These are phyloP conservation scores for Ogataea haglerorum DNA, from an alignment of 805 yeast species.

Conservation along the genomic window DNA sequence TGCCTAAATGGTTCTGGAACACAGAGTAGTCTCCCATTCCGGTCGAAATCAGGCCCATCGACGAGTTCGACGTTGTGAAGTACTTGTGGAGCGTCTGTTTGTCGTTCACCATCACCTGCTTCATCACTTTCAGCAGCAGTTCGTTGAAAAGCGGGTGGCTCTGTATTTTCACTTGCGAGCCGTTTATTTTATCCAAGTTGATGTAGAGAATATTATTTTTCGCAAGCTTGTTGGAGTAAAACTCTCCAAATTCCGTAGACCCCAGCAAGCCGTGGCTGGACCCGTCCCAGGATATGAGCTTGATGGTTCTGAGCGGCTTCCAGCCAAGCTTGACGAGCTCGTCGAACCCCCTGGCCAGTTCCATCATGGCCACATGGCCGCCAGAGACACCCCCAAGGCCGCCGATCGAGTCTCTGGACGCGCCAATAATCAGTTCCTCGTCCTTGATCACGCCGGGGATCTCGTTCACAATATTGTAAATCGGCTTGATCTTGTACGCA, in stretches of 20 bases:
- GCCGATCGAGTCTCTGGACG: slow-evolving; percentile 50
- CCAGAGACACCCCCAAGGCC: slow-evolving; percentile 52
- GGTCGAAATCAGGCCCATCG: slow-evolving; percentile 43
- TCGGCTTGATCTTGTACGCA: slow-evolving; percentile 39
- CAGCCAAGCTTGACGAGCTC: slow-evolving; percentile 43
- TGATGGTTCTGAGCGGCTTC: slow-evolving; percentile 40
- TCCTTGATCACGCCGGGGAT: slow-evolving; percentile 54
- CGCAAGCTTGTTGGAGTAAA: slow-evolving; percentile 37
- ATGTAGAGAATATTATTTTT: slow-evolving; percentile 47
- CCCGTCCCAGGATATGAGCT: slow-evolving; percentile 42
- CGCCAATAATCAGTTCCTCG: slow-evolving; percentile 54
- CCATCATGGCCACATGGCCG: slow-evolving; percentile 48
- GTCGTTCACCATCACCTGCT: slow-evolving; percentile 40
- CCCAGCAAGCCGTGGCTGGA: slow-evolving; percentile 50
- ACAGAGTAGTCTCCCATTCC: slow-evolving; percentile 52
- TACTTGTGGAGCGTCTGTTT: slow-evolving; percentile 46
- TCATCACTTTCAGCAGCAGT: slow-evolving; percentile 44
- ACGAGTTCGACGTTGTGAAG: slow-evolving; percentile 37
- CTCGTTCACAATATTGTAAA: slow-evolving; percentile 48
- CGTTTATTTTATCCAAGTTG: slow-evolving; percentile 54
- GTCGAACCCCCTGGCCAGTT: slow-evolving; percentile 50
- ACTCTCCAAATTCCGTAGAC: slow-evolving; percentile 56
- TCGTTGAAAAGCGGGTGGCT: slow-evolving; percentile 57
- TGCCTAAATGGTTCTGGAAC: slow-evolving; percentile 64
- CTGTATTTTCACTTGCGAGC: slow-evolving; percentile 43